phyloP scores from a whole-genome alignment of 1,284 basidiomycete species.

The Cerrena zonata region DNA sequence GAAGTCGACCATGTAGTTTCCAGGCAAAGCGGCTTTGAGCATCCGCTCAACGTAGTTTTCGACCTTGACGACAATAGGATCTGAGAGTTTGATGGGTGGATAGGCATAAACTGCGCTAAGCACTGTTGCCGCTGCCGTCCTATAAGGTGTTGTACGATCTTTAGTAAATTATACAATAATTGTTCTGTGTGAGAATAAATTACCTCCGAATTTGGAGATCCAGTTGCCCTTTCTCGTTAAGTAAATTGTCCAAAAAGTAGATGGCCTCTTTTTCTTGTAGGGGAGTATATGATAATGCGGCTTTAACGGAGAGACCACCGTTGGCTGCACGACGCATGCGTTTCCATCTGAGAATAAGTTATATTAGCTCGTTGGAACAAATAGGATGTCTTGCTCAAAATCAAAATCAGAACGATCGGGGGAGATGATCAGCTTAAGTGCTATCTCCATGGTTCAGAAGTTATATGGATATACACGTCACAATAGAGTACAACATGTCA shows the following conservation, averaged over 20 bases:
- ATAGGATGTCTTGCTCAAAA: too few species aligned
- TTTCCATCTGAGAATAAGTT: constrained; percentile 2
- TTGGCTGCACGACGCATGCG: constrained; percentile 7
- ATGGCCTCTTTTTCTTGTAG: constrained; percentile 5
- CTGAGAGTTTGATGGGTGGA: not conserved
- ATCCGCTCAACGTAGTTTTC: constrained; percentile 16
- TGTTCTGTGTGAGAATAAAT: not conserved
- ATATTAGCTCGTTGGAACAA: too few species aligned
- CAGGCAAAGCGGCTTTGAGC: constrained; percentile 16
- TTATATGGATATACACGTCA: too few species aligned
- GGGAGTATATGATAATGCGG: not conserved
- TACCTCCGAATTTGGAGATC: not conserved
- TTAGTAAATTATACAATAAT: not conserved
- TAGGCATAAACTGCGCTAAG: constrained; percentile 7
- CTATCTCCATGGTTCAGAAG: too few species aligned
- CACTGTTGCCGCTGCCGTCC: constrained; percentile 11
- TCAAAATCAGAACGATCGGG: not conserved
- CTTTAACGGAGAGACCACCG: constrained; percentile 1
- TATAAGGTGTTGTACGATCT: not conserved
- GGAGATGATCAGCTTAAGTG: too few species aligned
- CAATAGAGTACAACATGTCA: too few species aligned
- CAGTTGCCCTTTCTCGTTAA: not conserved
- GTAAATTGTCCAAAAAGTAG: not conserved
- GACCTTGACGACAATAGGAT: constrained; percentile 13
- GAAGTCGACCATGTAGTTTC: constrained; percentile 12